Base-by-base conservation (phyloP, 257 asterid genomes). In the Jacaranda mimosifolia region DNA sequence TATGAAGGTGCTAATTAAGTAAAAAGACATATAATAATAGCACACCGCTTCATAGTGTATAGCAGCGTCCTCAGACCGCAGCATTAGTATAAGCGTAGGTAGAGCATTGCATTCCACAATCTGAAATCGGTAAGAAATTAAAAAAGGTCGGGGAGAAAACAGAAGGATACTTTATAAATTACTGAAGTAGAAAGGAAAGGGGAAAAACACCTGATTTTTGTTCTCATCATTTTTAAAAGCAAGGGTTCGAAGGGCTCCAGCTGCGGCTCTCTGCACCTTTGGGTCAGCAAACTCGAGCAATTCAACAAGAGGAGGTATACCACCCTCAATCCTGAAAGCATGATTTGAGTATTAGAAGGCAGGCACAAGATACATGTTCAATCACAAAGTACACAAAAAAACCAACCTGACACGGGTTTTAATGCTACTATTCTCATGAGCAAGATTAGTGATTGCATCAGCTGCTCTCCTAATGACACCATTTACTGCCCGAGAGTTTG, bases 261-360 rank as follows among this genome's bases (percentile, higher is more conserved):
- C 99, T 15, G 97, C 98, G 78, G 98, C 98, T 86, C 98, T 89
- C 86, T 96, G 99, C 84, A 96, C 99, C 94, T 93, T 96, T 32
- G 98, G 77, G 82, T 96, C 99, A 62, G 89, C 80, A 79, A 90
- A 96, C 73, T 89, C 94, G 45, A 96, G 99, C 89, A 96, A 85
- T 70, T 96, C 98, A 75, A 96, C 99, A 63, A 96, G 97, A 57
- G 99, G 99, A 70, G 99, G 99, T 46, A 96, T 88, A 32, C 98
- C 99, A 70, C 96, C 99, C 83, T 93, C 99, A 70, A 92, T 75
- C 91, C 99, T 96, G 75, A 35, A 69, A 73, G 65, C 63, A 75
- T 18, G n/a, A 68, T 68, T 7, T 36, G 18, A 56, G 70, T 36
- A 64, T 76, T 48, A 79, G 66, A 68, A 12, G 62, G 13, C 45